These are phyloP conservation scores for Pestalotiopsis sp. DNA, from an alignment of 2,329 filamentous ascomycete species.

Conservation along the genomic window DNA sequence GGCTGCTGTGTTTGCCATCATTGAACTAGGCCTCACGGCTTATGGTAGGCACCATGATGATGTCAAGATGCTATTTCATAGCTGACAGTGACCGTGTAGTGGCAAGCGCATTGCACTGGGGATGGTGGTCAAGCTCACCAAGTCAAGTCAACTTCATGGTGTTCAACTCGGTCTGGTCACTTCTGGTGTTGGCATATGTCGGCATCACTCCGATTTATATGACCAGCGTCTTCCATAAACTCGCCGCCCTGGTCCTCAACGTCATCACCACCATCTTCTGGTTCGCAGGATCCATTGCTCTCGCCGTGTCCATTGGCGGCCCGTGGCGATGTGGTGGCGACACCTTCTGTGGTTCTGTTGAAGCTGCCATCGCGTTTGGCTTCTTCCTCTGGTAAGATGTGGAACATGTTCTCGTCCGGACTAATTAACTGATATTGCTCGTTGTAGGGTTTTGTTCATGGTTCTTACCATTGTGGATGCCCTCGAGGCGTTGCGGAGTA, in stretches of 20 bases:
- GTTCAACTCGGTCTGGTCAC: slow-evolving; percentile 76
- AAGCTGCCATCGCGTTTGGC: slow-evolving; percentile 66
- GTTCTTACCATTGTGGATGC: slow-evolving; percentile 48
- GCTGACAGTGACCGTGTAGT: slow-evolving; percentile 41
- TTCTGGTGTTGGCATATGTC: slow-evolving; percentile 71
- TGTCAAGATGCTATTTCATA: not conserved
- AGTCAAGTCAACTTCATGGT: slow-evolving; percentile 73
- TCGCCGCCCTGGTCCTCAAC: slow-evolving; percentile 67
- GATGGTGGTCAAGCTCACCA: slow-evolving; percentile 43
- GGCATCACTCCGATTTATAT: slow-evolving; percentile 65
- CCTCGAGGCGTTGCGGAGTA: slow-evolving; percentile 42
- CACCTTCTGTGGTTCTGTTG: slow-evolving; percentile 57
- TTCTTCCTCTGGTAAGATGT: slow-evolving; percentile 58
- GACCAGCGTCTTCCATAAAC: slow-evolving; percentile 60
- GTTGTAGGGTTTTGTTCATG: slow-evolving; percentile 47
- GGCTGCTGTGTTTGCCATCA: slow-evolving; percentile 68
- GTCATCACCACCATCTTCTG: slow-evolving; percentile 80
- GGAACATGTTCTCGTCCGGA: not conserved
- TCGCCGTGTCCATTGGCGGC: slow-evolving; percentile 65
- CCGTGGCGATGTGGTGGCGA: slow-evolving; percentile 48
- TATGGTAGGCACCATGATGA: slow-evolving; percentile 58
- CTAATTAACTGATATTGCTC: not conserved
- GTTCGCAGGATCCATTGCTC: slow-evolving; percentile 82
- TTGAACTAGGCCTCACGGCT: slow-evolving; percentile 73
- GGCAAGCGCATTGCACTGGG: slow-evolving; percentile 43